Conservation (phyloP, 2,329 filamentous ascomycete species). For the Penicillium sp. region DNA sequence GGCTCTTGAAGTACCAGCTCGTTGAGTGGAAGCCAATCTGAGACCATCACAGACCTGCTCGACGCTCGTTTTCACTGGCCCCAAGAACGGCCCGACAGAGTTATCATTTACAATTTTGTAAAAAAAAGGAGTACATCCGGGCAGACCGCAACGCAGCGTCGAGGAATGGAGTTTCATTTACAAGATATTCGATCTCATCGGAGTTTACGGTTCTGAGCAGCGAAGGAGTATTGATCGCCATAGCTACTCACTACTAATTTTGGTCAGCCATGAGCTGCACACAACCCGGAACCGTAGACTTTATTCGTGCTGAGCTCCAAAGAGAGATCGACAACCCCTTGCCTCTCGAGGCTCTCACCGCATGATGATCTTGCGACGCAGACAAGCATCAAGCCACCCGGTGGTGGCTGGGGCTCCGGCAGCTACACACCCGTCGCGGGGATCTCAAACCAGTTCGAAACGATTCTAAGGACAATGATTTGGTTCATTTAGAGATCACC, state of each 20-base stretch:
- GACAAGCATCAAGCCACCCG: not conserved
- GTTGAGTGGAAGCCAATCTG: not conserved
- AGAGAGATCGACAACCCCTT: conserved; percentile 20
- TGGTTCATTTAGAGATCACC: not conserved
- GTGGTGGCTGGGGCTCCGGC: not conserved
- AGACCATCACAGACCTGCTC: not conserved
- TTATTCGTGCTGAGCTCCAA: conserved; percentile 10
- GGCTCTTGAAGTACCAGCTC: not conserved
- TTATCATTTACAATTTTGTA: conserved; percentile 4
- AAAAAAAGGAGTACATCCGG: conserved; percentile 4
- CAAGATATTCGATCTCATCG: conserved; percentile 11
- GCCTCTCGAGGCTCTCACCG: conserved; percentile 3
- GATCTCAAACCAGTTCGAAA: not conserved
- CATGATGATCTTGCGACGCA: not conserved
- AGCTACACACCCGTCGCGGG: not conserved
- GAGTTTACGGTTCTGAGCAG: not conserved
- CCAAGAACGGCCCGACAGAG: not conserved
- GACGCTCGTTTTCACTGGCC: conserved; percentile 8
- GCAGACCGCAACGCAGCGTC: conserved; percentile 8
- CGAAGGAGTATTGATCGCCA: conserved; percentile 3
- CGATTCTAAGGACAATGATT: no score
- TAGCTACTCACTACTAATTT: conserved; percentile 4
- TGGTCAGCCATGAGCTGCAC: conserved; percentile 1
- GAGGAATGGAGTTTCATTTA: conserved; percentile 8
- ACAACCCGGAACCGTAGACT: not conserved